Conservation (phyloP, 2,329 filamentous ascomycete species). For the Beauveria sp. region DNA sequence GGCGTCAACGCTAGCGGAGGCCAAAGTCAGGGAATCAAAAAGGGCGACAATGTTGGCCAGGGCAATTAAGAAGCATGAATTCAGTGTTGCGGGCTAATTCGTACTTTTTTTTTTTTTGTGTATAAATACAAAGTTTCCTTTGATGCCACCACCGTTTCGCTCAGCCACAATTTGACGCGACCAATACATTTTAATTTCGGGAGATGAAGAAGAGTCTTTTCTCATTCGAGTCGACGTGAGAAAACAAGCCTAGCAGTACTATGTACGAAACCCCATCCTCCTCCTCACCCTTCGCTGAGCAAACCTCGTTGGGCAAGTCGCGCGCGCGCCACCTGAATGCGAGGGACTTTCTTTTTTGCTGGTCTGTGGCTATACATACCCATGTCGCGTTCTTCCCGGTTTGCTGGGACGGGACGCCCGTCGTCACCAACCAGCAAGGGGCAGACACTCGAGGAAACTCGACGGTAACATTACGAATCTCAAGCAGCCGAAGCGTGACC, state of each 20-base stretch:
- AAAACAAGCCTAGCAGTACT: background rate
- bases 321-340: background rate
- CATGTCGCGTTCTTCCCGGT: background rate
- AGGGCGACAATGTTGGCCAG: slow-evolving; percentile 34
- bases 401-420: background rate
- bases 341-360: background rate
- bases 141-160: too few species aligned
- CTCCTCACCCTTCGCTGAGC: too few species aligned
- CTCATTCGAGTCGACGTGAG: background rate
- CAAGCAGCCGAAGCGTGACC: background rate
- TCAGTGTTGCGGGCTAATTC: background rate
- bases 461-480: background rate
- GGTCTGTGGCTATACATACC: background rate
- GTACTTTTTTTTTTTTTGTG: background rate
- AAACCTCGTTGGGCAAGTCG: too few species aligned
- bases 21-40: slow-evolving; percentile 33
- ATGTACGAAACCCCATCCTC: too few species aligned
- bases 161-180: too few species aligned
- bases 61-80: slow-evolving; percentile 17
- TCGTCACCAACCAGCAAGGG: background rate
- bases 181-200: background rate
- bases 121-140: too few species aligned
- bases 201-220: background rate
- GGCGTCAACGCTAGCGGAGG: slow-evolving; percentile 37
- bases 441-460: too few species aligned